Evolutionary conservation across 345 rosid species (phyloP).

Genomic region (Citrus glauca): DNA sequence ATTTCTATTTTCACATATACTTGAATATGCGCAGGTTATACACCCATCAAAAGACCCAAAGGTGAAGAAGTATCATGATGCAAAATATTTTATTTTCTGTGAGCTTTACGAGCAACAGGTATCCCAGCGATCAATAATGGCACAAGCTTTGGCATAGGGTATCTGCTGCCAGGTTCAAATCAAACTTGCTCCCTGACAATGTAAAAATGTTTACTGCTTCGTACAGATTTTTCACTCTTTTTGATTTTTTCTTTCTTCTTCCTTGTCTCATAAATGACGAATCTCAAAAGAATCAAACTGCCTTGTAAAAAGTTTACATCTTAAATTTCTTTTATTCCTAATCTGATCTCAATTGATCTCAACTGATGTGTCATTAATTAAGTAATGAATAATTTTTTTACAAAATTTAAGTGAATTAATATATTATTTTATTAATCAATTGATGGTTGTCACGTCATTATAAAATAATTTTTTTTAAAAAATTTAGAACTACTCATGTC

Average conservation of each 20-base stretch:
- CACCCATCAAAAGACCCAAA: constrained; percentile 71
- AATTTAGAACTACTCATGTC: too few relatives aligned
- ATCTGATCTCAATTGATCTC: too few relatives aligned
- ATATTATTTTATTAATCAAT: too few relatives aligned
- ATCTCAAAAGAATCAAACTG: neutral
- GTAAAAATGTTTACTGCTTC: neutral
- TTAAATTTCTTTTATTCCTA: too few relatives aligned
- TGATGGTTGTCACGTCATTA: too few relatives aligned
- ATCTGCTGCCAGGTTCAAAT: neutral
- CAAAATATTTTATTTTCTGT: constrained; percentile 73
- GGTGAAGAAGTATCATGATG: constrained; percentile 88
- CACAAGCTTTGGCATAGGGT: constrained; percentile 57
- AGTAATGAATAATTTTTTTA: too few relatives aligned
- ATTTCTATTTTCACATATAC: neutral
- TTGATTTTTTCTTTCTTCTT: neutral
- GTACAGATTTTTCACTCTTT: neutral
- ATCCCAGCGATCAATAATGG: constrained; percentile 63
- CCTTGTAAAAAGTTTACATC: neutral
- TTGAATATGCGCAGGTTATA: constrained; percentile 49
- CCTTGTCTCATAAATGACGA: neutral
- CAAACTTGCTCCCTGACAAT: neutral
- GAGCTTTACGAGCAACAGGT: constrained; percentile 75
- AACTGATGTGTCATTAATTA: too few relatives aligned
- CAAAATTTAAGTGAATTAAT: too few relatives aligned
- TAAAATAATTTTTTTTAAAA: too few relatives aligned